Percentiles rank a stretch among this genome's conserved stretches.
These are phyloP conservation scores for Citrullus colocynthis DNA, from an alignment of 306 rosid species.

Conservation along the genomic window DNA sequence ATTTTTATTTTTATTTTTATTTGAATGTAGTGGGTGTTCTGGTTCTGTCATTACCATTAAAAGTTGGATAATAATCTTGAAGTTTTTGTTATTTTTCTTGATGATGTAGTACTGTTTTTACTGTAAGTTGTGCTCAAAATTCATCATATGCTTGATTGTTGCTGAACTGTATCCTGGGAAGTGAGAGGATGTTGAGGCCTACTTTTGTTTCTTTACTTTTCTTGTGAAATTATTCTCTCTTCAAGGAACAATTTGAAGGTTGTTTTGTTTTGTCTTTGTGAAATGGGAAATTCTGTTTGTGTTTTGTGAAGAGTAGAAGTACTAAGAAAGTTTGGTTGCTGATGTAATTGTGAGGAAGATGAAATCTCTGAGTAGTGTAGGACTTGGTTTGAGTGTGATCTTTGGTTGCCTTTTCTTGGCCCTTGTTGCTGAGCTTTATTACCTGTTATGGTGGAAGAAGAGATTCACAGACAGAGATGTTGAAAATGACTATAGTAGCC, in stretches of 20 bases:
- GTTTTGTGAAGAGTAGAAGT: not conserved
- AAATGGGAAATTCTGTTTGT: not conserved
- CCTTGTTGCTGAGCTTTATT: conserved; percentile 87
- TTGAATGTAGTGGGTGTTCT: conserved; percentile 11
- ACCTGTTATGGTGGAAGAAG: conserved; percentile 94
- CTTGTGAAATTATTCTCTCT: not conserved
- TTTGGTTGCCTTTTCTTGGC: conserved; percentile 87
- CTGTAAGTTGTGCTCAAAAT: not conserved
- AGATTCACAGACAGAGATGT: conserved; percentile 55
- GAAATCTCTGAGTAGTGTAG: conserved; percentile 91
- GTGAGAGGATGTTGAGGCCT: conserved; percentile 5
- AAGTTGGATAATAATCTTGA: conserved; percentile 14
- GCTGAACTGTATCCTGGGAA: not conserved
- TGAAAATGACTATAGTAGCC: conserved; percentile 52
- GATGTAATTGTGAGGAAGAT: conserved; percentile 44
- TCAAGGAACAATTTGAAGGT: not conserved
- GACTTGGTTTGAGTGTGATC: conserved; percentile 81
- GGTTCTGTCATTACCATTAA: conserved; percentile 16
- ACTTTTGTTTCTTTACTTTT: not conserved
- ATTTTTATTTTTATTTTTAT: not conserved
- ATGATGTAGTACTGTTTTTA: not conserved
- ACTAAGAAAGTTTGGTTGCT: not conserved
- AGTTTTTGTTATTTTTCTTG: not conserved
- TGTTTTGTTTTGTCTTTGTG: not conserved
- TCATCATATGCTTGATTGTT: not conserved